These are phyloP conservation scores for Dendrobium officinale DNA, from an alignment of 106 monocot species.

Conservation along the genomic window DNA sequence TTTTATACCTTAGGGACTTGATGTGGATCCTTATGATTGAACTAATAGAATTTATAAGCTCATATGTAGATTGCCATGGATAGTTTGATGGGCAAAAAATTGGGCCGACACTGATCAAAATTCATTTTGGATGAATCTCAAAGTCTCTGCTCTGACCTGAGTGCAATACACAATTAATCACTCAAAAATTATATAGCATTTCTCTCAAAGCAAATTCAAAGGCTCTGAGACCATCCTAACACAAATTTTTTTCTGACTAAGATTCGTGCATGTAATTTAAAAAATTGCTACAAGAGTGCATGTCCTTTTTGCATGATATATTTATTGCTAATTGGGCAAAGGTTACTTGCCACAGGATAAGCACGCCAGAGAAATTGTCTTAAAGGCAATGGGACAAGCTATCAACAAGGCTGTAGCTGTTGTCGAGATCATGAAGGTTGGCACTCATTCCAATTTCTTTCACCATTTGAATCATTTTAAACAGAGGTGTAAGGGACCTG, in stretches of 20 bases:
- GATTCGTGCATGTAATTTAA: too few species aligned
- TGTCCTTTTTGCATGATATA: not conserved
- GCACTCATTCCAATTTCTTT: not conserved
- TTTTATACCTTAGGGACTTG: too few species aligned
- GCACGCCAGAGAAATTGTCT: conserved; percentile 41
- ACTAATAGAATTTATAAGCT: not conserved
- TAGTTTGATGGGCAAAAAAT: too few species aligned
- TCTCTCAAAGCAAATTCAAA: too few species aligned
- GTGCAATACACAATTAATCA: too few species aligned
- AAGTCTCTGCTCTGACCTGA: too few species aligned
- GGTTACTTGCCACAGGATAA: conserved; percentile 32
- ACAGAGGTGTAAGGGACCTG: not conserved
- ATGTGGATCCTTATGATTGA: not conserved
- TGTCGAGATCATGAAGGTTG: conserved; percentile 62
- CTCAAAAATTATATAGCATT: too few species aligned
- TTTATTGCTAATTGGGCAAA: not conserved
- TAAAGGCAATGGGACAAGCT: conserved; percentile 72
- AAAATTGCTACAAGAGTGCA: not conserved
- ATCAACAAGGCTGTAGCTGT: conserved; percentile 61
- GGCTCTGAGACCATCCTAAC: too few species aligned
- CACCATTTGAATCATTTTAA: not conserved
- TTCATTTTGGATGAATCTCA: too few species aligned
- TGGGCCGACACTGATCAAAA: too few species aligned
- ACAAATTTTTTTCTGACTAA: too few species aligned
- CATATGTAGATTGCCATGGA: not conserved